Base-by-base conservation (phyloP, 108 stramenopile species). In the Cylindrotheca fusiformis region DNA sequence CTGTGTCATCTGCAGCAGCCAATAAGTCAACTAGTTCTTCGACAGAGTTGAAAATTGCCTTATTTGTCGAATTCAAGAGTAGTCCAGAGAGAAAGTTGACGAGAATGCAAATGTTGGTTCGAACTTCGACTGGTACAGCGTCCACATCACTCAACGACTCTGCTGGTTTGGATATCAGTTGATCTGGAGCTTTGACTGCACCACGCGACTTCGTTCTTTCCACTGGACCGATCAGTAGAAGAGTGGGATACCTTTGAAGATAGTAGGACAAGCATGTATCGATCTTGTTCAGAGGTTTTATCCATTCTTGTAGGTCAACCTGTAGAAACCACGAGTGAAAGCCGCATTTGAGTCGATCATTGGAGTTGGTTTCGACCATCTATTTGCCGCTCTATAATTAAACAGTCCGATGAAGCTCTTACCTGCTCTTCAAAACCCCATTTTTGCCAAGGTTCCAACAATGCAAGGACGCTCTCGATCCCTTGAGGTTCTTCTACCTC, bases 261-360 rank as follows among this genome's bases (percentile, higher is more conserved):
- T 74, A 77, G 52, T 81, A 76, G 2, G 61, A 60, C 4, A 88
- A 51, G 22, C 72, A 84, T 1, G 87, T 86, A 62, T 93, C 91
- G 36, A 93, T 87, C 29, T 71, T 81, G 58, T 93, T 87, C 65
- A 93, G 63, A 31, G 84, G 82, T 6, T 71, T 59, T 30, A 89
- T 84, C 91, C 91, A 93, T 72, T 89, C 87, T 52, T 86, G 82
- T 33, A 93, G 77, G 58, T 93, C 91, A 14, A 86, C 84, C 91
- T 92, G 47, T 47, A 27, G 25, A 33, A 55, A 66, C 6, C 22
- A 33, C 25, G 65, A 55, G 25, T 44, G 44, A 44, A 12, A 14
- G 12, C 8, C 14, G 8, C 14, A 44, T 8, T 12, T 44, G 14
- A 12, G 44, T 14, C n/a, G 5, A 51, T 18, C 50, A 41, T 14